phyloP scores from a whole-genome alignment of 306 rosid genomes.

The Mucuna pruriens region DNA sequence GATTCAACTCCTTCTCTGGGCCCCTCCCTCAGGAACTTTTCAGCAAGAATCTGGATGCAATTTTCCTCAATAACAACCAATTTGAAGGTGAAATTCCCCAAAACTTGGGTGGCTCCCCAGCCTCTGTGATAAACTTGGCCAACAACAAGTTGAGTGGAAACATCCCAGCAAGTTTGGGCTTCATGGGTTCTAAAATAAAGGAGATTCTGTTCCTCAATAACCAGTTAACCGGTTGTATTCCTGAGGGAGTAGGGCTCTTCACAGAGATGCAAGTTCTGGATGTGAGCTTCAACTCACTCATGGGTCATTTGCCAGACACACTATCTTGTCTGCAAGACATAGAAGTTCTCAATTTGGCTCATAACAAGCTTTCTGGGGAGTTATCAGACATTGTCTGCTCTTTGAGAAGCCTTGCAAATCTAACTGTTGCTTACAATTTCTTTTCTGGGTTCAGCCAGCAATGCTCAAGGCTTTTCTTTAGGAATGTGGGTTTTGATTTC shows the following conservation, averaged over 20 bases:
- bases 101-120: slow-evolving; percentile 87
- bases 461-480: slow-evolving; percentile 59
- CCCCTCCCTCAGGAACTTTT: slow-evolving; percentile 74
- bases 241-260: slow-evolving; percentile 89
- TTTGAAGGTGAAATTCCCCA: slow-evolving; percentile 84
- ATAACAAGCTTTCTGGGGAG: slow-evolving; percentile 89
- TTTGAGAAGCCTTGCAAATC: slow-evolving; percentile 66
- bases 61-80: slow-evolving; percentile 83
- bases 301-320: slow-evolving; percentile 94
- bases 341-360: slow-evolving; percentile 83
- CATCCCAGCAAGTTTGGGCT: slow-evolving; percentile 84
- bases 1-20: slow-evolving; percentile 84
- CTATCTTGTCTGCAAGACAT: slow-evolving; percentile 78
- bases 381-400: slow-evolving; percentile 82
- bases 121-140: slow-evolving; percentile 90
- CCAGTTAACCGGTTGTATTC: slow-evolving; percentile 86
- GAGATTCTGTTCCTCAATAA: slow-evolving; percentile 91
- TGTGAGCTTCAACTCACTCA: slow-evolving; percentile 77
- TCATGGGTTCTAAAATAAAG: slow-evolving; percentile 68
- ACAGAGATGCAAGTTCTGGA: slow-evolving; percentile 89
- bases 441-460: slow-evolving; percentile 92
- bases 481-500: slow-evolving; percentile 89
- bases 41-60: slow-evolving; percentile 75
- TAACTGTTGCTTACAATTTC: slow-evolving; percentile 90
- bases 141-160: slow-evolving; percentile 75